Evolutionary conservation across 139 green algal genomes (phyloP).

Genomic region (Dunaliella primolecta): DNA sequence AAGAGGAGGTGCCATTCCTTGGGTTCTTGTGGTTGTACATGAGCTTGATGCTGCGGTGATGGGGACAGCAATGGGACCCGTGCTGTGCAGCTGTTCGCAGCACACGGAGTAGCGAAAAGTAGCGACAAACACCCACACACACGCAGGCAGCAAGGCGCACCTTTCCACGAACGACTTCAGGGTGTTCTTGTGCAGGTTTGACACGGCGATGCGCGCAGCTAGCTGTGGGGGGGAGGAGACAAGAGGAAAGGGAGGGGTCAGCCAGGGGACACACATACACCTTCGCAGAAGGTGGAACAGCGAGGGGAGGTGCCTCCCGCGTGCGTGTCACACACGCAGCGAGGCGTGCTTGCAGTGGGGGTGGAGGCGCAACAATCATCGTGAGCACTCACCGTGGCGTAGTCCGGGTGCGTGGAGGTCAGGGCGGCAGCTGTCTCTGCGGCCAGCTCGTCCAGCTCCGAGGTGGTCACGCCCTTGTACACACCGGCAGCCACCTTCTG

Average conservation of each 20-base stretch:
- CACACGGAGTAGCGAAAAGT: too few species aligned
- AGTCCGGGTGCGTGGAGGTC: slow-evolving; percentile 96
- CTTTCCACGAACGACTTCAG: slow-evolving; percentile 95
- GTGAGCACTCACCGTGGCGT: slow-evolving; percentile 76
- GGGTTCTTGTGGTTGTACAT: slow-evolving; percentile 92
- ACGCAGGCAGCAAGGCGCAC: background rate
- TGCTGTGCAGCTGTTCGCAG: too few species aligned
- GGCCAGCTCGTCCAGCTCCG: slow-evolving; percentile 96
- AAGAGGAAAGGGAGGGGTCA: background rate
- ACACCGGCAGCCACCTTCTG: slow-evolving; percentile 95
- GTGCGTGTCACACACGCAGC: too few species aligned
- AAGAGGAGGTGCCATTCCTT: slow-evolving; percentile 77
- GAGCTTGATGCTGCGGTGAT: slow-evolving; percentile 75
- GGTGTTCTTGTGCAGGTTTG: slow-evolving; percentile 99
- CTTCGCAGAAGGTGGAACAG: too few species aligned
- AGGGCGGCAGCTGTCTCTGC: slow-evolving; percentile 97
- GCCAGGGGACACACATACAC: too few species aligned
- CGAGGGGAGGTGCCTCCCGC: too few species aligned
- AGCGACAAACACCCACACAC: too few species aligned
- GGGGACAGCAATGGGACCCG: too few species aligned
- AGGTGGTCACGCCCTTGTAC: slow-evolving; percentile 95
- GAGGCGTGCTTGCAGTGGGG: too few species aligned
- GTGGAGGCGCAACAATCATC: too few species aligned
- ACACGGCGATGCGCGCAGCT: slow-evolving; percentile 95
- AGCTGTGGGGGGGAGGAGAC: slow-evolving; percentile 66